A percentile compares a stretch with the other conserved stretches of the same genome.
phyloP scores from a whole-genome alignment of 1,284 basidiomycete genomes.

The Ganoderma lingzhi region DNA sequence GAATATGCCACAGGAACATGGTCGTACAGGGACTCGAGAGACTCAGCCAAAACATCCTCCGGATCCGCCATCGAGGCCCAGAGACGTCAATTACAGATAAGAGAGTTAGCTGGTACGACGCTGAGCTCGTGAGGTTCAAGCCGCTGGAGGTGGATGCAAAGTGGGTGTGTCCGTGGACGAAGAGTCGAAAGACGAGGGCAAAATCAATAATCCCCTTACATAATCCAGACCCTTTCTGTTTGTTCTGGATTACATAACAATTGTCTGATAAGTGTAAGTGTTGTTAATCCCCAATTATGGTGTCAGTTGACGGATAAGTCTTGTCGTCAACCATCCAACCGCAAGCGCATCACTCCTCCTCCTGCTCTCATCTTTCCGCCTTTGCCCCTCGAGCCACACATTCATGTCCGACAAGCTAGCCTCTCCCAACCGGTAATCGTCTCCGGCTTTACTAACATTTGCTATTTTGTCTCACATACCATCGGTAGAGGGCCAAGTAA shows the following conservation, averaged over 20 bases:
- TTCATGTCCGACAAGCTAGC: slow-evolving; percentile 29
- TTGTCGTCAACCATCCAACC: neutral
- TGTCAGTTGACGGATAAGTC: neutral
- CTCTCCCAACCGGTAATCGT: slow-evolving; percentile 28
- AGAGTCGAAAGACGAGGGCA: neutral
- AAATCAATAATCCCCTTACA: neutral
- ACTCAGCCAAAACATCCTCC: slow-evolving; percentile 71
- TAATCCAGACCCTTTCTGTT: neutral
- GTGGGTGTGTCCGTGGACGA: neutral
- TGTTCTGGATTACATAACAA: neutral
- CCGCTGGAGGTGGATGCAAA: too few relatives aligned
- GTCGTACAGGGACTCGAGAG: slow-evolving; percentile 67
- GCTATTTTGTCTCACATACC: neutral
- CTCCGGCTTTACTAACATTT: neutral
- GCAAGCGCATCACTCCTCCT: neutral
- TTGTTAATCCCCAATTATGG: neutral
- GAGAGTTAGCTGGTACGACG: too few relatives aligned
- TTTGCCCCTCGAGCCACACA: neutral
- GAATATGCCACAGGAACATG: slow-evolving; percentile 66
- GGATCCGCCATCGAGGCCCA: slow-evolving; percentile 45
- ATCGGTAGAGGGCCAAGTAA: slow-evolving; percentile 38
- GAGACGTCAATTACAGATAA: neutral
- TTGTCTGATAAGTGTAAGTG: neutral
- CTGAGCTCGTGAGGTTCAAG: neutral
- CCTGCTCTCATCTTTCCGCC: slow-evolving; percentile 1